Evolutionary conservation across 1,284 basidiomycete genomes (phyloP), one percentile per base, ranked within the genome.

Genomic region (Boletus mariae): DNA sequence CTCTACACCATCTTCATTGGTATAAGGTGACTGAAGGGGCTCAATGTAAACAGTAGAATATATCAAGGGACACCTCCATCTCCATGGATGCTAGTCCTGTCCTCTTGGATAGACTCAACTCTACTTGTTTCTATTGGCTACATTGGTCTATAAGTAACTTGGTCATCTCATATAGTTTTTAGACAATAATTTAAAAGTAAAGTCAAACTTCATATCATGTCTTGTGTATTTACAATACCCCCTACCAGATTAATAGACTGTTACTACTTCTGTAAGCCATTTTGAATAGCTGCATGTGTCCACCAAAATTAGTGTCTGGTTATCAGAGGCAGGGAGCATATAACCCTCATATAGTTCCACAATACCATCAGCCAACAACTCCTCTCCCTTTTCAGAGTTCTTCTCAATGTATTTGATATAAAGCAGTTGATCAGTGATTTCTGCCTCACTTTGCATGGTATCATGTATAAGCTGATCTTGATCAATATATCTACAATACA

Each of bases 391-490:
- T 26, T 57, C 68, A 52, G 57, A 54, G 20, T 47, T 59, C 26
- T 76, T 77, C 42, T 77, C 73, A 28, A 85, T 74, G n/a, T 82
- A 79, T 31, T 68, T 69, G 32, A 72, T 66, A 61, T 87, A 88
- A 11, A 83, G 71, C 52, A 79, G 73, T 50, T 79, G 66, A 57
- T 87, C 82, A 57, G 79, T 80, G 25, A 76, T 70, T 55, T 83
- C 83, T 17, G 70, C 70, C 49, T 67, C 71, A 40, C 75, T 76
- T 46, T 70, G 74, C 46, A 75, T 78, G n/a, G 75, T 75, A 53
- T 84, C 79, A 37, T 84, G 69, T 13, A 88, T 74, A 45, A 84
- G 83, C 51, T 83, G 79, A 56, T 79, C 84, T 62, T 89, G 85
- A 59, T 87, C 83, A 60, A 90, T 84, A 61, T 89, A 88, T 38